Percentiles rank a stretch among this genome's conserved stretches.
Evolutionary conservation across 371 early-diverging fungal species (phyloP).

Genomic region (Mortierella sp.): DNA sequence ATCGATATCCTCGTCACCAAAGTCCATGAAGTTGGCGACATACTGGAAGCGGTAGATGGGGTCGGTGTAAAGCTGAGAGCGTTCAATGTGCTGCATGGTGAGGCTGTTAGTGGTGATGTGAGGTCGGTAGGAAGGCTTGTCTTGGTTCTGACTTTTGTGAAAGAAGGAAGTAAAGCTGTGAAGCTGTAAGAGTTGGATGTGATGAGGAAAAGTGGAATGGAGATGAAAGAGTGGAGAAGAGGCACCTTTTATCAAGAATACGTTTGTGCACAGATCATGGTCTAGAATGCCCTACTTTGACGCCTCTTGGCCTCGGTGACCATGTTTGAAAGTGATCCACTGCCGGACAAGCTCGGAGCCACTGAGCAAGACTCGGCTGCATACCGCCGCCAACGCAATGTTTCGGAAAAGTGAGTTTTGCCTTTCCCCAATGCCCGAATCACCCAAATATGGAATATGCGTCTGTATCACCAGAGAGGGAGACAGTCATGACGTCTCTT

Average conservation of each 20-base stretch:
- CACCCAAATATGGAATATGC: too few species aligned
- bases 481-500: too few species aligned
- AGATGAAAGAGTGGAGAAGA: neutral
- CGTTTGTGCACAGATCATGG: neutral
- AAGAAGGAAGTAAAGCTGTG: neutral
- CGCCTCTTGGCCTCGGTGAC: too few species aligned
- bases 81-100: slow-evolving; percentile 67
- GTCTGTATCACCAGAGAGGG: too few species aligned
- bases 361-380: too few species aligned
- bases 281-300: neutral
- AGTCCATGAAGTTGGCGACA: slow-evolving; percentile 75
- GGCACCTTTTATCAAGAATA: neutral
- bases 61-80: slow-evolving; percentile 72
- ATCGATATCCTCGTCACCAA: slow-evolving; percentile 66
- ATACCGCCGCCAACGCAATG: neutral
- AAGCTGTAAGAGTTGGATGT: neutral
- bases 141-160: neutral
- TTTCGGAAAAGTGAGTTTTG: neutral
- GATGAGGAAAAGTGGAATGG: neutral
- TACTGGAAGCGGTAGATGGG: slow-evolving; percentile 77
- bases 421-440: neutral
- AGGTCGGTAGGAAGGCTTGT: neutral
- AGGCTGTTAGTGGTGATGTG: neutral
- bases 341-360: neutral
- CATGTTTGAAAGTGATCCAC: neutral